A percentile compares a stretch with the other conserved stretches of the same genome.
phyloP scores from a whole-genome alignment of 2,329 filamentous ascomycete genomes.

The Raffaelea albimanens region DNA sequence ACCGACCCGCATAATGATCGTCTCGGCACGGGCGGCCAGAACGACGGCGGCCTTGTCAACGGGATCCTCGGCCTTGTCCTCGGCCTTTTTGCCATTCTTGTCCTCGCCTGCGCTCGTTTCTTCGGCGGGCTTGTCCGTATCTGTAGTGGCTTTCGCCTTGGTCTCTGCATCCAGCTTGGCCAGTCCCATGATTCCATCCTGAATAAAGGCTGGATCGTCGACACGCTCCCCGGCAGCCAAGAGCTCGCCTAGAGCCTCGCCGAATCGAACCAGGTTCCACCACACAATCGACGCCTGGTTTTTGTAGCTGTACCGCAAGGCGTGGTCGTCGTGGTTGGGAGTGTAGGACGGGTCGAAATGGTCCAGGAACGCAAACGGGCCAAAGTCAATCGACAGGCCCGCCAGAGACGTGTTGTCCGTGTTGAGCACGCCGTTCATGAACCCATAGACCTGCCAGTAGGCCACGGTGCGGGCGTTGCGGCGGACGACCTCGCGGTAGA shows the following conservation, averaged over 20 bases:
- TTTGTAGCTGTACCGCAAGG: slow-evolving; percentile 80
- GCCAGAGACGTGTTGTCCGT: slow-evolving; percentile 94
- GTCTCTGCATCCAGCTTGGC: slow-evolving; percentile 1
- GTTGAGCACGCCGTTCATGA: slow-evolving; percentile 97
- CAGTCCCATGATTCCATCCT: slow-evolving; percentile 51
- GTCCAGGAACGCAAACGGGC: slow-evolving; percentile 95
- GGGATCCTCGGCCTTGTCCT: slow-evolving; percentile 1
- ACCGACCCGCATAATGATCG: slow-evolving; percentile 67
- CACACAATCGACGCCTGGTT: slow-evolving; percentile 95
- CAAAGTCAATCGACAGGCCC: slow-evolving; percentile 86
- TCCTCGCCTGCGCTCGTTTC: no score
- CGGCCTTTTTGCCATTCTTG: no score
- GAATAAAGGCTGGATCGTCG: slow-evolving; percentile 62
- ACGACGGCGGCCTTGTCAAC: slow-evolving; percentile 54
- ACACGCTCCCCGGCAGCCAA: slow-evolving; percentile 67
- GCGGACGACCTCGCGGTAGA: slow-evolving; percentile 81
- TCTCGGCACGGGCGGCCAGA: slow-evolving; percentile 73
- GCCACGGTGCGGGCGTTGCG: slow-evolving; percentile 84
- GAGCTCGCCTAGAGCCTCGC: slow-evolving; percentile 80
- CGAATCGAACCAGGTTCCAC: slow-evolving; percentile 94
- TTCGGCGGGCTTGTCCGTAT: no score
- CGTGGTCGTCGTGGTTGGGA: slow-evolving; percentile 89
- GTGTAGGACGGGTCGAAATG: slow-evolving; percentile 93
- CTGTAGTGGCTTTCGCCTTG: not conserved
- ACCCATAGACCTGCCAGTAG: slow-evolving; percentile 96